phyloP scores from a whole-genome alignment of 352 stramenopile genomes.

The Blastocystis sp. region DNA sequence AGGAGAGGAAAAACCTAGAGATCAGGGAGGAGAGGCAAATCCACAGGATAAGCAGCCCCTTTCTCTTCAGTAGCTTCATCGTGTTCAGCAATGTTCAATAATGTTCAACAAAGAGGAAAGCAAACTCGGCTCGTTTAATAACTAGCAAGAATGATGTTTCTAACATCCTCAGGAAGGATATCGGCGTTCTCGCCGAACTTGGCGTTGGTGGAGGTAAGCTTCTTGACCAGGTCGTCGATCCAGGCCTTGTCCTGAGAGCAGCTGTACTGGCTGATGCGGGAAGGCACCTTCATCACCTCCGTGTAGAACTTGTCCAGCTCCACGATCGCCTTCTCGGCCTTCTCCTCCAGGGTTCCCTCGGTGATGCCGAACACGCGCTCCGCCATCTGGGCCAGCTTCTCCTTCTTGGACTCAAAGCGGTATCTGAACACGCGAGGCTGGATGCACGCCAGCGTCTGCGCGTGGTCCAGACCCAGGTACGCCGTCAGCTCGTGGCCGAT shows the following conservation, averaged over 20 bases:
- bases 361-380: conserved; percentile 68
- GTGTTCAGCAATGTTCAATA: neutral
- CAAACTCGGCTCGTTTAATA: conserved; percentile 37
- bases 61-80: conserved; percentile 2
- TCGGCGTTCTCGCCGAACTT: conserved; percentile 66
- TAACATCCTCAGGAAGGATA: conserved; percentile 61
- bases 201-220: conserved; percentile 26
- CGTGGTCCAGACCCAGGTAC: conserved; percentile 65
- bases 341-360: conserved; percentile 57
- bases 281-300: conserved; percentile 65
- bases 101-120: conserved; percentile 67
- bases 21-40: neutral
- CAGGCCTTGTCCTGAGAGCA: conserved; percentile 60
- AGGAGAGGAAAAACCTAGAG: neutral
- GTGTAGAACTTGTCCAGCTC: conserved; percentile 68
- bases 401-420: conserved; percentile 62
- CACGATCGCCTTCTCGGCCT: conserved; percentile 55
- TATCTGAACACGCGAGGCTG: conserved; percentile 66
- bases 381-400: conserved; percentile 65
- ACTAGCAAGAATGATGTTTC: conserved; percentile 32
- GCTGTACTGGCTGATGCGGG: conserved; percentile 54
- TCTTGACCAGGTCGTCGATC: conserved; percentile 50
- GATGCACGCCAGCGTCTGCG: conserved; percentile 53
- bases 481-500: conserved; percentile 68
- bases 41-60: neutral